Evolutionary conservation across 1,284 basidiomycete genomes (phyloP), one percentile per base, ranked within the genome.

Genomic region (Erythrobasidium hasegawianum): DNA sequence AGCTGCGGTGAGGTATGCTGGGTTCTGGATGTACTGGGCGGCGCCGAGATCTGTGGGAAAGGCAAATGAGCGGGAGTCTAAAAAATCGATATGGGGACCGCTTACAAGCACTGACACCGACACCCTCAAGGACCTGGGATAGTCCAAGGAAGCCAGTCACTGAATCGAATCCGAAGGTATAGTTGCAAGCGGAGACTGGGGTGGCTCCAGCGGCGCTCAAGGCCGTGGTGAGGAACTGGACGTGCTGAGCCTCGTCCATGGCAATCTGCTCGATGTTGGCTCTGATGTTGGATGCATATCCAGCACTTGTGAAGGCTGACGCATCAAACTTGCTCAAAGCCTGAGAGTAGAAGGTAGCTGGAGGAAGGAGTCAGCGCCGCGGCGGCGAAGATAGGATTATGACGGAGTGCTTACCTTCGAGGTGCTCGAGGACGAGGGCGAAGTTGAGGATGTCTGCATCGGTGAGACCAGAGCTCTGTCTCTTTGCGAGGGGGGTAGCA

Each of bases 391-490:
- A 47, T 76, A 75, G 76, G 78, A 85, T 59, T 79, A 87, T 18
- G 11, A 33, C 11, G 33, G 5, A 33, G 4, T 5, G 16, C 43
- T 47, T 14, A 47, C 43, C 81, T 76, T 87, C 85, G 69, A 89
- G 79, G 75, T 87, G 82, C 77, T 88, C 85, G 57, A 88, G 80
- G 24, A 83, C 83, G 53, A 88, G 80, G 1, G 85, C 85, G 71
- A 71, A 53, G 22, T 33, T 38, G 38, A 56, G 54, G 38, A 56
- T 56, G 54, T 56, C 54, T 26, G 54, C 54, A 40, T 56, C 54
- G 27, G 54, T 56, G 5, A 56, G 54, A n/a, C 27, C 54, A 10
- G 27, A 18, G 16, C 26, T 14, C 54, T 56, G 54, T 10, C 54
- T 3, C 54, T 56, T 56, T 9, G 27, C 54, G 8, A 56, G 26